Base-by-base conservation (phyloP, 768 basidiomycete species). In the Rhodosporidiobolus sp. region DNA sequence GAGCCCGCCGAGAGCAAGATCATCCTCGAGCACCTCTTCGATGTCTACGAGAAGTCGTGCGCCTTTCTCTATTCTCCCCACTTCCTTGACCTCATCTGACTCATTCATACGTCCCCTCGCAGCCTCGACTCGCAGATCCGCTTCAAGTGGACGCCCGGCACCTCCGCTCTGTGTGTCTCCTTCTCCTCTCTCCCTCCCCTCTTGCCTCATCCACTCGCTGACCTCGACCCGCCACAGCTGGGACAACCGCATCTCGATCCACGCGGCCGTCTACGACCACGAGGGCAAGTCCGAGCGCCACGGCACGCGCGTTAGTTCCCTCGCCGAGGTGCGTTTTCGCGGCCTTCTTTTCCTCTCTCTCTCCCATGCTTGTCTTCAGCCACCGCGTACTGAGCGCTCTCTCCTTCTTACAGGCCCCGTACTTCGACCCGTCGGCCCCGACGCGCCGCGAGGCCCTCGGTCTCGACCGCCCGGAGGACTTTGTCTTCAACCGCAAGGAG, bases 21-120 rank as follows among this genome's bases (percentile, higher is more conserved):
- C 28, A 78, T 82, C 76, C 75, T 83, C 69, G 77, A 81, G 50
- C 79, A 82, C 77, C 75, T 82, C 35, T 81, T 78, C 76, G 72
- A 71, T 57, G 70, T 77, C 64, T 56, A n/a, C n/a, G n/a, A n/a
- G n/a, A n/a, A n/a, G n/a, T n/a, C n/a, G n/a, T n/a, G 54, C 32
- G 6, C 30, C 2, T 34, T 17, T n/a, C 30, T 19, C 28, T 11
- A 12, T 55, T 55, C 16, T 55, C 19, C 20, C 16, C 28, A 4
- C 54, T 55, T 17, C 17, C 17, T 16, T 24, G 19, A 9, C 52
- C 14, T 43, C 38, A 43, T 14, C 14, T 43, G 8, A 14, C 7
- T 43, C 38, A 14, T 14, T 43, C 7, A 43, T 43, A 7, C 38
- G 38, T 14, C 14, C 8, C 14, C 38, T 43, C 38, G 38, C 38